A percentile compares a stretch with the other conserved stretches of the same genome.
Conservation (phyloP, 2,329 filamentous ascomycete genomes). For the Thermomyces lanuginosus region DNA sequence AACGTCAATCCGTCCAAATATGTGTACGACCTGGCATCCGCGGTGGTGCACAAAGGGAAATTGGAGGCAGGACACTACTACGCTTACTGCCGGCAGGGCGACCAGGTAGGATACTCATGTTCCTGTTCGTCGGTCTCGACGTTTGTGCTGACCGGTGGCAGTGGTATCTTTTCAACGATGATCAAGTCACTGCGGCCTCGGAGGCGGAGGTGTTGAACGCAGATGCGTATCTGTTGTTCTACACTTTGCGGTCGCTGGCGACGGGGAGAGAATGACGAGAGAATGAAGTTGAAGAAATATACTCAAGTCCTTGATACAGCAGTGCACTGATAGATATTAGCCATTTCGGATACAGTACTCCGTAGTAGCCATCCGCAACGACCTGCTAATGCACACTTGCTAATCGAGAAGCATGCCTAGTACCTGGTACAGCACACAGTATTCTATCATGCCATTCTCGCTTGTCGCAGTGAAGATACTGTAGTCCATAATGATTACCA, state of each 20-base stretch:
- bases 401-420: too few relatives aligned
- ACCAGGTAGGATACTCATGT: slow-evolving; percentile 37
- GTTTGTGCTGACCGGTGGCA: slow-evolving; percentile 21
- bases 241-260: slow-evolving; percentile 31
- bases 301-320: too few relatives aligned
- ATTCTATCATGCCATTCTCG: too few relatives aligned
- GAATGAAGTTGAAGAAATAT: too few relatives aligned
- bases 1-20: slow-evolving; percentile 36
- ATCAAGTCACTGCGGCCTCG: slow-evolving; percentile 69
- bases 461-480: too few relatives aligned
- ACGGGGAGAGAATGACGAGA: slow-evolving; percentile 3
- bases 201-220: slow-evolving; percentile 73
- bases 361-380: too few relatives aligned
- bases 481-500: too few relatives aligned
- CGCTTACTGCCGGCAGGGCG: slow-evolving; percentile 69
- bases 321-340: too few relatives aligned
- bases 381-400: too few relatives aligned
- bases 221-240: slow-evolving; percentile 83
- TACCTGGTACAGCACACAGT: too few relatives aligned
- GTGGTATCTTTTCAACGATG: slow-evolving; percentile 95
- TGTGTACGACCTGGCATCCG: slow-evolving; percentile 73
- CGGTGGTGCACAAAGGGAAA: slow-evolving; percentile 84
- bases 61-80: slow-evolving; percentile 87
- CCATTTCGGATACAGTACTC: too few relatives aligned
- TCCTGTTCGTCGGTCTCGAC: neutral